Conservation (phyloP, 2,329 filamentous ascomycete genomes). For the Nothopassalora personata region DNA sequence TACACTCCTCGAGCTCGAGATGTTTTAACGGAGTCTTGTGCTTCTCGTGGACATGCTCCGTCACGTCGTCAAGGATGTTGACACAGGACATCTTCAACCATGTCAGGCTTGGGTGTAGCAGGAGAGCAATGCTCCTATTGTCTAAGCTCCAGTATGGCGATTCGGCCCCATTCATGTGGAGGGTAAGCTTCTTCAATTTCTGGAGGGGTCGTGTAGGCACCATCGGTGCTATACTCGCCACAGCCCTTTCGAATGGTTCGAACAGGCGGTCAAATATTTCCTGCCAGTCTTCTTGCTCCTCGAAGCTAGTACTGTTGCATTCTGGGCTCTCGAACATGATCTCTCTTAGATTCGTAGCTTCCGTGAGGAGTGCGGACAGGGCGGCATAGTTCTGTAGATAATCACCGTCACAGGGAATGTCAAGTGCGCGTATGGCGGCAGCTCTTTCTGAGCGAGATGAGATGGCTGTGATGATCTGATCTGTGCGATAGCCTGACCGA, state of each 20-base stretch:
- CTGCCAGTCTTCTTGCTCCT: slow-evolving; percentile 13
- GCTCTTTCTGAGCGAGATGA: slow-evolving; percentile 6
- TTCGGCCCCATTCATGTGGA: slow-evolving; percentile 20
- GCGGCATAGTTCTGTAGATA: slow-evolving; percentile 10
- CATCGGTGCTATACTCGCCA: neutral
- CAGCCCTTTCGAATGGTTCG: slow-evolving; percentile 13
- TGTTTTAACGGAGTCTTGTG: slow-evolving; percentile 15
- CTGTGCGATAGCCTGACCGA: slow-evolving; percentile 5
- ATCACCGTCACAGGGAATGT: slow-evolving; percentile 10
- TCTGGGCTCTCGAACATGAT: slow-evolving; percentile 21
- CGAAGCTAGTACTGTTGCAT: slow-evolving; percentile 19
- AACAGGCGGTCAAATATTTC: slow-evolving; percentile 14
- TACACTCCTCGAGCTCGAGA: slow-evolving; percentile 20
- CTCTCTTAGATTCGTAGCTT: slow-evolving; percentile 11
- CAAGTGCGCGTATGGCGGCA: slow-evolving; percentile 12
- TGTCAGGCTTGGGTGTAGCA: slow-evolving; percentile 14
- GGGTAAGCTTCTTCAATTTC: slow-evolving; percentile 16
- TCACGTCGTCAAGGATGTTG: slow-evolving; percentile 14
- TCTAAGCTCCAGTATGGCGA: slow-evolving; percentile 23
- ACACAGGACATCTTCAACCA: slow-evolving; percentile 22
- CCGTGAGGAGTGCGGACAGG: slow-evolving; percentile 5
- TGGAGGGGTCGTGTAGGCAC: slow-evolving; percentile 12
- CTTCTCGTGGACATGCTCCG: neutral
- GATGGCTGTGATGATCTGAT: slow-evolving; percentile 2
- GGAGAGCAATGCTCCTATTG: slow-evolving; percentile 9